Percentiles rank a stretch among this genome's conserved stretches.
Conservation (phyloP, 2,329 filamentous ascomycete genomes). For the Blastomyces gilchristii region DNA sequence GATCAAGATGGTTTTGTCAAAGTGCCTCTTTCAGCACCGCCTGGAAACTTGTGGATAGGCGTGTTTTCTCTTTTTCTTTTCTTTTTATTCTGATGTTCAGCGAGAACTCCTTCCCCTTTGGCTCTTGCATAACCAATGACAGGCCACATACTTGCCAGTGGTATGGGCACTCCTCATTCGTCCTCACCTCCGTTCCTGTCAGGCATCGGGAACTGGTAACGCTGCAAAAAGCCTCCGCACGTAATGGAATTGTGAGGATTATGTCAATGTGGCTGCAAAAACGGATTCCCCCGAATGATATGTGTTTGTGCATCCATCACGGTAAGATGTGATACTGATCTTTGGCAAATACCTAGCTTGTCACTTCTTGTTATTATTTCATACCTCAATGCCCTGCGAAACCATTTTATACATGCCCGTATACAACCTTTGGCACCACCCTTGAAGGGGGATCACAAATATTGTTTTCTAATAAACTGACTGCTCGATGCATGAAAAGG, state of each 20-base stretch:
- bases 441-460: background rate
- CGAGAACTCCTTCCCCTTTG: background rate
- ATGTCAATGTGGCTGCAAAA: constrained; percentile 1
- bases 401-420: background rate
- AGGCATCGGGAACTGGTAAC: constrained; percentile 6
- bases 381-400: background rate
- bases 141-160: constrained; percentile 1
- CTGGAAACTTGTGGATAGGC: background rate
- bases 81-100: background rate
- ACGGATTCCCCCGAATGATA: background rate
- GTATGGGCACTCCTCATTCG: constrained; percentile 4
- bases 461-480: background rate
- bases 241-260: constrained; percentile 6
- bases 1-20: background rate
- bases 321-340: constrained; percentile 1
- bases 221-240: constrained; percentile 7
- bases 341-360: background rate
- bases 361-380: background rate
- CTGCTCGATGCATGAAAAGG: constrained; percentile 5
- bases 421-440: background rate
- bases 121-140: constrained; percentile 5
- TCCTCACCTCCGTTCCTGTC: constrained; percentile 2
- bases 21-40: background rate
- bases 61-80: background rate
- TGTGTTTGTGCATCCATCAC: constrained; percentile 5